Evolutionary conservation across 2,329 filamentous ascomycete genomes (phyloP).

Genomic region (Alternaria gaisen): DNA sequence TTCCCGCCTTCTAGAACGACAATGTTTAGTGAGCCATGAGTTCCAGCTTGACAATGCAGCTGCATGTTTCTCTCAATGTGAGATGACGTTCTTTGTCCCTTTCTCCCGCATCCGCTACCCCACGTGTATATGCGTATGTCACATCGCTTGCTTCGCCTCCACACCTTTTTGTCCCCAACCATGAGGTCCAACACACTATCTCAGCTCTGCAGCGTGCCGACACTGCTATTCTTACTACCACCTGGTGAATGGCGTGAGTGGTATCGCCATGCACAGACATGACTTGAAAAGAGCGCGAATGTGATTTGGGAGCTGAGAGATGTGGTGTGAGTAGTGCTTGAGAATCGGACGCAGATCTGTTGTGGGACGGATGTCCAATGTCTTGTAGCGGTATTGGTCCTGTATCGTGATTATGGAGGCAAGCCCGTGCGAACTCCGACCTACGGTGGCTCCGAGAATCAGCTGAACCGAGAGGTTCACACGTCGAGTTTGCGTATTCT

Average conservation of each 20-base stretch:
- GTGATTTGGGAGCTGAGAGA: background rate
- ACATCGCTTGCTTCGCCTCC: constrained; percentile 6
- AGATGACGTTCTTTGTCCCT: background rate
- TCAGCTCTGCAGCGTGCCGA: constrained; percentile 1
- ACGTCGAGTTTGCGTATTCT: too few relatives aligned
- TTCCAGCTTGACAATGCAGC: background rate
- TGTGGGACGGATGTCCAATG: background rate
- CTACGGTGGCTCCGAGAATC: too few relatives aligned
- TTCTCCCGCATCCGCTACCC: background rate
- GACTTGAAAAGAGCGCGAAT: background rate
- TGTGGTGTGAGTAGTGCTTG: background rate
- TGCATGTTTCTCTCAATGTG: background rate
- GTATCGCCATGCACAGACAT: background rate
- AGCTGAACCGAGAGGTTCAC: too few relatives aligned
- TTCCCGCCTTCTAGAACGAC: background rate
- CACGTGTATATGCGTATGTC: background rate
- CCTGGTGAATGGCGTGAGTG: background rate
- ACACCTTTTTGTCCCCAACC: background rate
- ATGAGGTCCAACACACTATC: background rate
- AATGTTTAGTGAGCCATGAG: background rate
- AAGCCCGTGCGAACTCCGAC: too few relatives aligned
- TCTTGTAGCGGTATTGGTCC: background rate
- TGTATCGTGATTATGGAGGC: background rate
- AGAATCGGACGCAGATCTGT: background rate
- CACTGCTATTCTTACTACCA: background rate